phyloP scores from a whole-genome alignment of 2,329 filamentous ascomycete species.

The Hortaea werneckii region DNA sequence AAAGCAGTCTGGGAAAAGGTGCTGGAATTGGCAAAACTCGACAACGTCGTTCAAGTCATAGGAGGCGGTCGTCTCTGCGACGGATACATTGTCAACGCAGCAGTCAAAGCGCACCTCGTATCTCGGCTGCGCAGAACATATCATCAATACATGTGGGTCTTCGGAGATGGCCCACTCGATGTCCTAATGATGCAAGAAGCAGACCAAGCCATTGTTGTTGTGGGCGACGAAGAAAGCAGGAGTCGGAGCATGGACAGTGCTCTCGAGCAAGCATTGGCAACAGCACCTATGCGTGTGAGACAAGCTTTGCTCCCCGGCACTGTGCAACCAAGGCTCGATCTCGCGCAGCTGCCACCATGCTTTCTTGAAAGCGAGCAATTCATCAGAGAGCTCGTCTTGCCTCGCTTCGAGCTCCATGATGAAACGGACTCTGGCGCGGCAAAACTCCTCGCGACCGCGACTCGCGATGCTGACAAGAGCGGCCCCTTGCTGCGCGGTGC shows the following conservation, averaged over 20 bases:
- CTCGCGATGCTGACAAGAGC: conserved; percentile 37
- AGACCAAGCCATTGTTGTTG: conserved; percentile 46
- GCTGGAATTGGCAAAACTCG: conserved; percentile 35
- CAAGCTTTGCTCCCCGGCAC: conserved; percentile 40
- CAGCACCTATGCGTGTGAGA: conserved; percentile 29
- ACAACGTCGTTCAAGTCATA: conserved; percentile 38
- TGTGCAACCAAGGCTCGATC: conserved; percentile 34
- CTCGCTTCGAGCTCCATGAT: conserved; percentile 21
- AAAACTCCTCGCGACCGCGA: conserved; percentile 45
- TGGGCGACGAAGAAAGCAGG: conserved; percentile 36
- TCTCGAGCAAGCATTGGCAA: conserved; percentile 35
- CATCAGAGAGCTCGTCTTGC: no score
- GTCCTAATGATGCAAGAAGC: conserved; percentile 47
- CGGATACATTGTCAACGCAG: conserved; percentile 41
- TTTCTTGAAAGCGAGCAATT: conserved; percentile 15
- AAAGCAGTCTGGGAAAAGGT: conserved; percentile 47
- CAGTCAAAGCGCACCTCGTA: conserved; percentile 42
- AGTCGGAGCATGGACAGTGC: conserved; percentile 45
- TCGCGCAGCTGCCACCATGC: conserved; percentile 32
- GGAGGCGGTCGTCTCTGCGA: conserved; percentile 41
- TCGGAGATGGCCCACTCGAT: conserved; percentile 51
- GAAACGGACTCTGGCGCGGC: conserved; percentile 37
- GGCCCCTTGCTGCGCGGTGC: conserved; percentile 41
- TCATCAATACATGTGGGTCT: conserved; percentile 40
- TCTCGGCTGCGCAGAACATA: conserved; percentile 27